A percentile compares a stretch with the other conserved stretches of the same genome.
Conservation (phyloP, 2,329 filamentous ascomycete genomes). For the Penicillium aurantiogriseum region DNA sequence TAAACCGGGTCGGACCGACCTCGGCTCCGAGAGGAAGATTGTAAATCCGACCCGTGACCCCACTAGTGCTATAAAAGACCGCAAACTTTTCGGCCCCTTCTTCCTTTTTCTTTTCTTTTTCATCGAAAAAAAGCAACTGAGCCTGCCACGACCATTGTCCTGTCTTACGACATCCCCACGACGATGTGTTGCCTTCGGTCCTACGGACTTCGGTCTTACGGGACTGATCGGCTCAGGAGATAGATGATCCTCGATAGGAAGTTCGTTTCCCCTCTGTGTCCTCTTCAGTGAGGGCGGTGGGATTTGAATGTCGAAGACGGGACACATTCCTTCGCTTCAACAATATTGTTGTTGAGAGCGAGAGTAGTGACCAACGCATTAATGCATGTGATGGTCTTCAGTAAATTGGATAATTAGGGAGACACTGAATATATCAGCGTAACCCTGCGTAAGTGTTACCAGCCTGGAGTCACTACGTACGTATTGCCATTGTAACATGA, state of each 20-base stretch:
- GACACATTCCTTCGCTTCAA: conserved; percentile 45
- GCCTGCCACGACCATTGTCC: conserved; percentile 69
- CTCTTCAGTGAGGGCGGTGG: conserved; percentile 70
- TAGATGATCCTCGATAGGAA: conserved; percentile 64
- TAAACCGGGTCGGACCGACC: neutral
- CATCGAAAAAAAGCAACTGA: conserved; percentile 59
- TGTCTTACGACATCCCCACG: conserved; percentile 49
- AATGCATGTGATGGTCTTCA: neutral
- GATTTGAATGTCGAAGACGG: conserved; percentile 70
- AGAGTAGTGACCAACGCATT: neutral
- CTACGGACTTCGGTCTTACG: conserved; percentile 52
- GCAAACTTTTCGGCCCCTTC: conserved; percentile 17
- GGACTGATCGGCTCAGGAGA: conserved; percentile 65
- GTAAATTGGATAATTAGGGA: neutral
- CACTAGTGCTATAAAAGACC: conserved; percentile 28
- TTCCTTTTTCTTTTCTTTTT: conserved; percentile 48
- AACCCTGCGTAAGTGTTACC: neutral
- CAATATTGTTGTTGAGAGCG: neutral
- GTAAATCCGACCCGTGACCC: conserved; percentile 31
- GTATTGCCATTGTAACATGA: neutral
- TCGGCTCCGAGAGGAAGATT: conserved; percentile 13
- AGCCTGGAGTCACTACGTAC: neutral
- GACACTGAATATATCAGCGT: neutral
- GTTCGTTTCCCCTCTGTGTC: conserved; percentile 66
- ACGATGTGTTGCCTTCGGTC: conserved; percentile 67